phyloP scores from a whole-genome alignment of 192 early-diverging fungal genomes.

The Chytriomyces confervae region DNA sequence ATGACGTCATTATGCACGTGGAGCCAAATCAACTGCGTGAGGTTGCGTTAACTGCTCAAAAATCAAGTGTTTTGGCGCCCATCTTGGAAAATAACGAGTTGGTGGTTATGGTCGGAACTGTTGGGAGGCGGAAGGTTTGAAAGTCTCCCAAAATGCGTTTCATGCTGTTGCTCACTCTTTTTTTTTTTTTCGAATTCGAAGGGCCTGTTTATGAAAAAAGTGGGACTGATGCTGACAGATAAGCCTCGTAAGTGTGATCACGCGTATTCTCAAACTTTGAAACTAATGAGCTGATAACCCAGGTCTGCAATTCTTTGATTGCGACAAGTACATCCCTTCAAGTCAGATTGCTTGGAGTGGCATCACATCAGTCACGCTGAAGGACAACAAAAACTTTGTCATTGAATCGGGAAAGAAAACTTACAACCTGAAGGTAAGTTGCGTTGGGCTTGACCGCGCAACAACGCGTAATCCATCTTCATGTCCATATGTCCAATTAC shows the following conservation, averaged over 20 bases:
- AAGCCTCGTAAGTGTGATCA: conserved; percentile 52
- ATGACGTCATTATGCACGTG: conserved; percentile 10
- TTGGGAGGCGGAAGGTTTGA: conserved; percentile 56
- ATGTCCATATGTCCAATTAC: no score
- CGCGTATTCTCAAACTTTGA: neutral
- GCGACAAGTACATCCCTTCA: conserved; percentile 57
- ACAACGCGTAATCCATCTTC: neutral
- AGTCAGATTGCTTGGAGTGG: conserved; percentile 69
- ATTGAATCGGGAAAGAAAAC: conserved; percentile 60
- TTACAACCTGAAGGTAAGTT: conserved; percentile 44
- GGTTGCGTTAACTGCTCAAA: conserved; percentile 35
- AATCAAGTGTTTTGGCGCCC: conserved; percentile 38
- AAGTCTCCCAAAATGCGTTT: no score
- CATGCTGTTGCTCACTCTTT: no score
- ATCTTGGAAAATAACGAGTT: conserved; percentile 62
- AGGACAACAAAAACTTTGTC: conserved; percentile 65
- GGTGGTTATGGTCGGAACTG: conserved; percentile 63
- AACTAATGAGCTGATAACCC: neutral
- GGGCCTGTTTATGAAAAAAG: conserved; percentile 57
- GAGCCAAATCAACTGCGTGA: conserved; percentile 21
- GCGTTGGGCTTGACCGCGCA: neutral
- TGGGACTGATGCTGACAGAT: conserved; percentile 72
- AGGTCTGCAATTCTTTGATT: conserved; percentile 66
- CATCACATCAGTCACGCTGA: conserved; percentile 61
- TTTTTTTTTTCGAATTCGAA: no score